These are phyloP conservation scores for Teratosphaeria viscida DNA, from an alignment of 2,329 filamentous ascomycete genomes.

Conservation along the genomic window DNA sequence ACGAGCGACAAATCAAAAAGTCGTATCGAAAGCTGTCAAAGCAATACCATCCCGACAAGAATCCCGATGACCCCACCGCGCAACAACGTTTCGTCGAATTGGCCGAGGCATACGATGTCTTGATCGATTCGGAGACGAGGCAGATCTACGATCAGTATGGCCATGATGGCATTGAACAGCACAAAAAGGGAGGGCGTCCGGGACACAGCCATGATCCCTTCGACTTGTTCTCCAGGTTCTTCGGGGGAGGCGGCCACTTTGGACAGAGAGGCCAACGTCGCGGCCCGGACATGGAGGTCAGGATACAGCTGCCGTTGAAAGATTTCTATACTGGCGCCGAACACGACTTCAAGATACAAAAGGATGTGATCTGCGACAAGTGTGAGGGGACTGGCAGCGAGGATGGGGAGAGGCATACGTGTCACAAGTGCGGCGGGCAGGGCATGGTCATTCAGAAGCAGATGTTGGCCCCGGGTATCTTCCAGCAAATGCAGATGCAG, in stretches of 20 bases:
- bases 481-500: conserved; percentile 87
- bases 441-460: conserved; percentile 83
- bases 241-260: conserved; percentile 70
- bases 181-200: conserved; percentile 58
- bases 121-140: conserved; percentile 68
- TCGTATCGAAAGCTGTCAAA: conserved; percentile 89
- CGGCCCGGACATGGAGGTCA: conserved; percentile 82
- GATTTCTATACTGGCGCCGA: conserved; percentile 89
- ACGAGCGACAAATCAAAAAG: conserved; percentile 81
- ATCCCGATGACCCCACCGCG: conserved; percentile 70
- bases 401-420: conserved; percentile 67
- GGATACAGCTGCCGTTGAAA: conserved; percentile 64
- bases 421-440: conserved; percentile 64
- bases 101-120: conserved; percentile 87
- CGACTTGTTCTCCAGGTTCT: conserved; percentile 93
- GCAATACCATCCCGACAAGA: conserved; percentile 96
- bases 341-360: conserved; percentile 82
- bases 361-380: conserved; percentile 86
- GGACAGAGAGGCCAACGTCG: conserved; percentile 63
- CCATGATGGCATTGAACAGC: conserved; percentile 79
- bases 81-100: conserved; percentile 89
- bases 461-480: conserved; percentile 92
- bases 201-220: conserved; percentile 68
- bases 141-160: conserved; percentile 91
- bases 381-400: conserved; percentile 79